Percentiles rank a stretch among this genome's conserved stretches.
Evolutionary conservation across 257 asterid genomes (phyloP).

Genomic region (Solanum ossicruentum): DNA sequence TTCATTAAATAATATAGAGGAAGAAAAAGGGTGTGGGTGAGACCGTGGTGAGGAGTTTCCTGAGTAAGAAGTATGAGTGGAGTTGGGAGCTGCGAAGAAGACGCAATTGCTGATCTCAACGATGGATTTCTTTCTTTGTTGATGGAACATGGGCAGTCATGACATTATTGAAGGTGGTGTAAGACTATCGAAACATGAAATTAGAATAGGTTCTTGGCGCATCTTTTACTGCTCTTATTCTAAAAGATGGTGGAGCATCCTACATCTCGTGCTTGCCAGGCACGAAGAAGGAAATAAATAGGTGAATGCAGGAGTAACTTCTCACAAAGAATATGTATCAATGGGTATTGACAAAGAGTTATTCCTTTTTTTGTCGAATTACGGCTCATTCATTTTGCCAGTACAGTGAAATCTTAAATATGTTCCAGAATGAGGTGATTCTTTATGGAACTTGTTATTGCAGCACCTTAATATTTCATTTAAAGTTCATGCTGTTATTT

Average conservation of each 20-base stretch:
- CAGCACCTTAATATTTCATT: neutral
- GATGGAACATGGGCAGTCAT: neutral
- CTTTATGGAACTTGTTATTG: neutral
- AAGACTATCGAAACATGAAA: neutral
- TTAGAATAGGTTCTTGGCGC: neutral
- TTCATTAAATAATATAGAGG: neutral
- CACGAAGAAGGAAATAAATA: neutral
- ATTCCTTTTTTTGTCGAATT: neutral
- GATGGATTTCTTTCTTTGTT: neutral
- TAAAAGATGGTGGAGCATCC: neutral
- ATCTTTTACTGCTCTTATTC: neutral
- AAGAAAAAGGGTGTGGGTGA: neutral
- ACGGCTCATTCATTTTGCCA: neutral
- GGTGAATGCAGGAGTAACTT: neutral
- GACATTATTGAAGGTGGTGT: neutral
- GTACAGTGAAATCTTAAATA: neutral
- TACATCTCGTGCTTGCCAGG: neutral
- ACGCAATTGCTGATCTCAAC: neutral
- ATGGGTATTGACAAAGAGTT: neutral
- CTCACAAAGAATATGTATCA: neutral
- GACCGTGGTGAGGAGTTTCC: neutral
- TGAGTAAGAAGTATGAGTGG: neutral
- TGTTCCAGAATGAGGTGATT: neutral
- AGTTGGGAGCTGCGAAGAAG: neutral
- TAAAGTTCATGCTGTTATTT: neutral